Evolutionary conservation across 306 rosid species (phyloP).

Genomic region (Malus orientalis): DNA sequence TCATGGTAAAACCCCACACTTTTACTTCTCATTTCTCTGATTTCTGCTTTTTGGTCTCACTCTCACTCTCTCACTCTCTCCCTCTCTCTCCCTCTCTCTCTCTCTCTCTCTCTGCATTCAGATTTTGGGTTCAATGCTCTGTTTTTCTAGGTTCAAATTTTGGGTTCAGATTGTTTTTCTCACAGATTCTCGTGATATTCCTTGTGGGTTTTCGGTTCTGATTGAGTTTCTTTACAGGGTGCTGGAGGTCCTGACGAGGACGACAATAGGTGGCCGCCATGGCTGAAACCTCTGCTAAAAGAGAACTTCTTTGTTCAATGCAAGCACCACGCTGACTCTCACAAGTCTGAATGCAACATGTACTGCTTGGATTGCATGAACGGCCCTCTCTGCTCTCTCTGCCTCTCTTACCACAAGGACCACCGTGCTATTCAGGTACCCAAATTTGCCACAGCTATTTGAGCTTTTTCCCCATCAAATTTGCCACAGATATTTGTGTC

Average conservation of each 20-base stretch:
- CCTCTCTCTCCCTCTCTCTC: too few relatives aligned
- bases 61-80: not conserved
- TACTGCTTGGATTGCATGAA: slow-evolving; percentile 95
- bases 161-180: not conserved
- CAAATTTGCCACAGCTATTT: not conserved
- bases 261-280: slow-evolving; percentile 93
- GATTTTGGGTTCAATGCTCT: slow-evolving; percentile 6
- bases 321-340: slow-evolving; percentile 80
- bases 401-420: slow-evolving; percentile 71
- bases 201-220: not conserved
- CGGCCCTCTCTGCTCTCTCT: slow-evolving; percentile 87
- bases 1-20: slow-evolving; percentile 43
- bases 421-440: slow-evolving; percentile 86
- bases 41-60: not conserved
- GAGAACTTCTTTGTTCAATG: slow-evolving; percentile 94
- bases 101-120: not conserved
- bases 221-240: slow-evolving; percentile 44
- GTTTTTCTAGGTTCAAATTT: not conserved
- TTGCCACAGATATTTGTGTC: not conserved
- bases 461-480: not conserved
- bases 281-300: slow-evolving; percentile 81
- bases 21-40: not conserved
- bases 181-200: not conserved
- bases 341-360: slow-evolving; percentile 97
- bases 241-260: slow-evolving; percentile 91